Conservation (phyloP, 768 basidiomycete species). For the Naganishia vaughanmartiniae region DNA sequence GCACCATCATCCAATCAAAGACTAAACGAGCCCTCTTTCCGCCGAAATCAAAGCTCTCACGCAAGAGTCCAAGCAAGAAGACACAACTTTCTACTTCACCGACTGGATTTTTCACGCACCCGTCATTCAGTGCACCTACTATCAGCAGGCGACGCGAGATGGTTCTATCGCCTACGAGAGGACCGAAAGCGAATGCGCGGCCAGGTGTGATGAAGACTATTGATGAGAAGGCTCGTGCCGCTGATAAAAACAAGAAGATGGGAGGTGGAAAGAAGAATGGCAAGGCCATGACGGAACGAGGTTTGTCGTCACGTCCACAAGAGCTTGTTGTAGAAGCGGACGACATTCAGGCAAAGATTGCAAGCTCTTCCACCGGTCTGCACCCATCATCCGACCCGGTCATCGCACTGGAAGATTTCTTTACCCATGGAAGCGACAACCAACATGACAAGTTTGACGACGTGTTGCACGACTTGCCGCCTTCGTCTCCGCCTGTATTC, state of each 20-base stretch:
- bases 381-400: conserved; percentile 10
- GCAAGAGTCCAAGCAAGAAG: not conserved
- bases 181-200: not conserved
- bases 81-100: not conserved
- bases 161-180: not conserved
- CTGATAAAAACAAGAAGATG: not conserved
- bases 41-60: conserved; percentile 1
- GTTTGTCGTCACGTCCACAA: not conserved
- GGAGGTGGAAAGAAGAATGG: not conserved
- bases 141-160: not conserved
- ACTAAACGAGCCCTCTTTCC: conserved; percentile 11
- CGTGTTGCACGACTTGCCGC: not conserved
- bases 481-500: conserved; percentile 10
- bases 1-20: conserved; percentile 6
- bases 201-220: not conserved
- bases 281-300: not conserved
- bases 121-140: not conserved
- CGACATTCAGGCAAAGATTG: conserved; percentile 1
- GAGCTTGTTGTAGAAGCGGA: too few species aligned
- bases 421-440: not conserved
- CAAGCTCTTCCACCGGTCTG: not conserved
- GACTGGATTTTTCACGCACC: conserved; percentile 17
- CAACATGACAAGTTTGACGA: not conserved
- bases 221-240: not conserved
- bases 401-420: not conserved